Conservation (phyloP, 805 yeast genomes). For the Lipomyces japonicus region DNA sequence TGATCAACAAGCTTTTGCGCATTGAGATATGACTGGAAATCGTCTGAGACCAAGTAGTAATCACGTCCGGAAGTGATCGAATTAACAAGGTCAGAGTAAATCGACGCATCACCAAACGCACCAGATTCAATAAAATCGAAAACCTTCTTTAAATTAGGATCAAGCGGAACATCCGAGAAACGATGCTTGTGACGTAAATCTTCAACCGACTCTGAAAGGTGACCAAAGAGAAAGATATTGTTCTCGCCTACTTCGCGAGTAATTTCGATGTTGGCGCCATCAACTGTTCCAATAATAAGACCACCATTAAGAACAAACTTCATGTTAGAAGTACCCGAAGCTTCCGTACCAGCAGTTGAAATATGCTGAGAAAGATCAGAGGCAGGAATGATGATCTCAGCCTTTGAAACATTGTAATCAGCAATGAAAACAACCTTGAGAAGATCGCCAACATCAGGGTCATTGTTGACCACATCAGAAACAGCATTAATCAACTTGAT, state of each 20-base stretch:
- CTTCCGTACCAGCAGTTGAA: constrained; percentile 96
- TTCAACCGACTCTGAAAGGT: constrained; percentile 84
- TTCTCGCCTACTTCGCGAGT: constrained; percentile 92
- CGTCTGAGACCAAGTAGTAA: constrained; percentile 81
- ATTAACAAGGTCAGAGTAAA: constrained; percentile 62
- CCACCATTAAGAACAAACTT: constrained; percentile 94
- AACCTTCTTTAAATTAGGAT: constrained; percentile 58
- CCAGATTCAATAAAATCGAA: constrained; percentile 66
- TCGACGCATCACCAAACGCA: constrained; percentile 61
- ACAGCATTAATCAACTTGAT: constrained; percentile 82
- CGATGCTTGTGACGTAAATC: constrained; percentile 73
- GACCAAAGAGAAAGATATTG: constrained; percentile 87
- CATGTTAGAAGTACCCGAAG: constrained; percentile 95
- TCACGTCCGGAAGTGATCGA: constrained; percentile 63
- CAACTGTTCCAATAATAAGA: constrained; percentile 89
- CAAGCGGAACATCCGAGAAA: constrained; percentile 55
- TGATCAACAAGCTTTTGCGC: constrained; percentile 75
- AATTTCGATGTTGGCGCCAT: constrained; percentile 94
- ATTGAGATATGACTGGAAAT: constrained; percentile 79
- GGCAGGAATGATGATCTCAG: constrained; percentile 86
- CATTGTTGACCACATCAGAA: constrained; percentile 74
- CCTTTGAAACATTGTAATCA: constrained; percentile 91
- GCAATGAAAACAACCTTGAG: constrained; percentile 86
- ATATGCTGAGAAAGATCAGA: constrained; percentile 89
- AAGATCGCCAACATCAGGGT: constrained; percentile 65